Evolutionary conservation across 164 flowering plant species (phyloP).

Genomic region (Nelumbo lutea): DNA sequence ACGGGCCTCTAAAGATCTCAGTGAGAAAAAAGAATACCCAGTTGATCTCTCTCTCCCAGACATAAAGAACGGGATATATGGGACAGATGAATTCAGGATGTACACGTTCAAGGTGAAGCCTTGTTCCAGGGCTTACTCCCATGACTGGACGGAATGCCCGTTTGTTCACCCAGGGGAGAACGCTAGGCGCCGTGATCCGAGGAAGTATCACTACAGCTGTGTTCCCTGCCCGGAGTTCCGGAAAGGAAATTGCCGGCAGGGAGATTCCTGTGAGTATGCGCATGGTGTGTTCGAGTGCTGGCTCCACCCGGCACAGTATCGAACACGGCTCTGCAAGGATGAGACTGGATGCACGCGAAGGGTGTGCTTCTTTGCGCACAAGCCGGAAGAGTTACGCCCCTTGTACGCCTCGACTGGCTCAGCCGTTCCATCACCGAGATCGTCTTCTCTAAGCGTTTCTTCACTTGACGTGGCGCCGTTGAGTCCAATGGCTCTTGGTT

Average conservation of each 20-base stretch:
- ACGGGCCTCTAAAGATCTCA: slow-evolving; percentile 24
- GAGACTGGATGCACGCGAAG: slow-evolving; percentile 72
- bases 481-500: slow-evolving; percentile 47
- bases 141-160: slow-evolving; percentile 98
- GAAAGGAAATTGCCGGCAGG: slow-evolving; percentile 71
- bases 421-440: slow-evolving; percentile 73
- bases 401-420: slow-evolving; percentile 86
- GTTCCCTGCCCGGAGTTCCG: slow-evolving; percentile 95
- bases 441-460: slow-evolving; percentile 23
- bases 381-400: slow-evolving; percentile 75
- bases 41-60: slow-evolving; percentile 70
- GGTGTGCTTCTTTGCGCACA: slow-evolving; percentile 96
- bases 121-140: slow-evolving; percentile 89
- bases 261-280: slow-evolving; percentile 85
- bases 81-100: slow-evolving; percentile 92
- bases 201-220: slow-evolving; percentile 77
- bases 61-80: slow-evolving; percentile 72
- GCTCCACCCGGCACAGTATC: slow-evolving; percentile 94
- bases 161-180: slow-evolving; percentile 97
- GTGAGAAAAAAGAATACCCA: slow-evolving; percentile 76
- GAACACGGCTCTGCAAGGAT: slow-evolving; percentile 89
- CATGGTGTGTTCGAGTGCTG: slow-evolving; percentile 96
- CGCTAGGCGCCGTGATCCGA: slow-evolving; percentile 82
- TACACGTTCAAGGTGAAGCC: slow-evolving; percentile 90
- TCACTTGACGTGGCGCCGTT: slow-evolving; percentile 37